phyloP scores from a whole-genome alignment of 2,329 filamentous ascomycete genomes.

The Aspergillus sp. region DNA sequence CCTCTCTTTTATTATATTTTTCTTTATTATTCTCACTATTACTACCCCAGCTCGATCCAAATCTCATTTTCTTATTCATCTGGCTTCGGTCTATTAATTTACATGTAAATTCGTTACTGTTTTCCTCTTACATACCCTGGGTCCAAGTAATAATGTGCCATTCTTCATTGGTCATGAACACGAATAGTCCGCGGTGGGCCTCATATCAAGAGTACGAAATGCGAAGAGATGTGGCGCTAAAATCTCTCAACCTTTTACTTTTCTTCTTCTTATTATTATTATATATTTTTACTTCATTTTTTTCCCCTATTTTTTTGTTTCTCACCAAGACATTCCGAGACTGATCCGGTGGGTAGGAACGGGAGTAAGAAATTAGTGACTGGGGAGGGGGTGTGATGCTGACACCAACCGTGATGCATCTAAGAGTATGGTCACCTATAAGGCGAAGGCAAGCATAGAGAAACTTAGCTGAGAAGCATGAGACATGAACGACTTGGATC shows the following conservation, averaged over 20 bases:
- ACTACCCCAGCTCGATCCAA: background rate
- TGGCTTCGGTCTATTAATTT: background rate
- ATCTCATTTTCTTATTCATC: background rate
- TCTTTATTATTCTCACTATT: background rate
- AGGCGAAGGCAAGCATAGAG: background rate
- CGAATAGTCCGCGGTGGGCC: background rate
- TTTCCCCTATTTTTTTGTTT: background rate
- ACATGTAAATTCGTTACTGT: background rate
- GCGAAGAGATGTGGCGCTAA: slow-evolving; percentile 2
- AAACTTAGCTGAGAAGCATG: background rate
- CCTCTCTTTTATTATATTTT: background rate
- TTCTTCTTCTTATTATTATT: background rate
- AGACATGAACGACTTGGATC: slow-evolving; percentile 3
- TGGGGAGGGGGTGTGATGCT: background rate
- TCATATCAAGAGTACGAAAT: background rate
- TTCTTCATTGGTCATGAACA: background rate
- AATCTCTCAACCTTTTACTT: slow-evolving; percentile 7
- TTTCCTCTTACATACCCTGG: no score
- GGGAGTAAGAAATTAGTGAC: background rate
- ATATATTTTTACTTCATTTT: no score
- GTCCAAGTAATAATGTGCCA: no score
- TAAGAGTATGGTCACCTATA: background rate
- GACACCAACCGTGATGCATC: background rate
- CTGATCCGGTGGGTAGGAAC: background rate
- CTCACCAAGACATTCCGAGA: background rate